phyloP scores from a whole-genome alignment of 208 protist species.

The Acanthamoeba healyi region DNA sequence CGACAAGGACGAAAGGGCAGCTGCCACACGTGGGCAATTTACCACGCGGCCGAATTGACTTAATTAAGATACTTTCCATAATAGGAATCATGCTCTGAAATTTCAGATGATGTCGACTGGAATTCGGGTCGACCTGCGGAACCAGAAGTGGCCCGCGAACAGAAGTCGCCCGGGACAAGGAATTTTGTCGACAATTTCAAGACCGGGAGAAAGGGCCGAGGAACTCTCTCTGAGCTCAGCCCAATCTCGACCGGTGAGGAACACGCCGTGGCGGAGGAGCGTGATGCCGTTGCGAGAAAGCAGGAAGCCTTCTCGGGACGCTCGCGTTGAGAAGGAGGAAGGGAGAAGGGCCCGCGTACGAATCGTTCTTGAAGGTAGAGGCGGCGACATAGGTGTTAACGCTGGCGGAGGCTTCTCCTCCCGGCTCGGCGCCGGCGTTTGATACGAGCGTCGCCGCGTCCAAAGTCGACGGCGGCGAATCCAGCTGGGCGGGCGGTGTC shows the following conservation, averaged over 20 bases:
- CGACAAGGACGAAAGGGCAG: not conserved
- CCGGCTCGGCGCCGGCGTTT: not conserved
- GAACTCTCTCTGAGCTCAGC: not conserved
- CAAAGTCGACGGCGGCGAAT: not conserved
- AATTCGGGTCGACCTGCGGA: not conserved
- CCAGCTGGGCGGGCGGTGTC: not conserved
- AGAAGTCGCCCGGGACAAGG: conserved; percentile 20
- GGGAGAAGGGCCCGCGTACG: not conserved
- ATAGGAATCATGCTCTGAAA: no score
- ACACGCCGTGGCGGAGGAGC: not conserved
- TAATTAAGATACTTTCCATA: not conserved
- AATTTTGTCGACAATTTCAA: no score
- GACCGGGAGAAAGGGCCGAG: not conserved
- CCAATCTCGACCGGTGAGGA: not conserved
- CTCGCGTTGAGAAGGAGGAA: not conserved
- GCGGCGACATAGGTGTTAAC: not conserved
- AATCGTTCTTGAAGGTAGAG: not conserved
- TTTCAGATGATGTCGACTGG: not conserved
- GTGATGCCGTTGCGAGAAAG: conserved; percentile 32
- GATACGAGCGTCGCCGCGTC: not conserved
- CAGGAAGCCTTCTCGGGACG: not conserved
- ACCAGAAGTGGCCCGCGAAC: not conserved
- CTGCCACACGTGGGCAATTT: not conserved
- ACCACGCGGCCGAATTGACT: not conserved
- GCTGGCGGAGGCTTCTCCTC: not conserved